Evolutionary conservation across 2,329 filamentous ascomycete genomes (phyloP), one percentile per base, ranked within the genome.

Genomic region (Cladosporium oxysporum): DNA sequence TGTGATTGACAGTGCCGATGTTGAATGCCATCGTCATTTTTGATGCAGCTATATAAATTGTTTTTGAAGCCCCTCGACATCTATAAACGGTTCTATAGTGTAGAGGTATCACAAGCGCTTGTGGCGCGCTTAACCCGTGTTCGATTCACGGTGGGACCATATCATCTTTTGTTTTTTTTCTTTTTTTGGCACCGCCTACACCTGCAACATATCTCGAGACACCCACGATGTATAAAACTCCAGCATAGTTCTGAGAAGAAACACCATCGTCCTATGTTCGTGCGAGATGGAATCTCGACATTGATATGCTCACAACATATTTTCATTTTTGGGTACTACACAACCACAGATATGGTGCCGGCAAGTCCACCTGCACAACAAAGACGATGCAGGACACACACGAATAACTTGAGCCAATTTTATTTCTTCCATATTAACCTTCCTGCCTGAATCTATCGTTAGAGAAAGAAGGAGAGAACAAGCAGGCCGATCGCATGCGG

Each of bases 121-220:
- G 52, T 55, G 52, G 52, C 52, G 52, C 52, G 52, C 52, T 55
- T 55, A 55, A 58, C 55, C 55, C 55, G 55, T 58, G 55, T 58
- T 58, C 55, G 55, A 58, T 58, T 58, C 55, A 58, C 55, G 55
- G 55, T 58, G 55, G 49, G 49, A 52, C 49, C 49, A 52, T 5
- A 47, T 5, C 10, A 5, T 21, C 41, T 47, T 47, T 47, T 47
- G n/a, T 18, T 14, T 5, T 41, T 47, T 44, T 47, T 47, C 7
- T 18, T 14, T 1, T 44, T 47, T n/a, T 47, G 21, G n/a, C n/a
- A 21, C n/a, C 41, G 6, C n/a, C 5, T 16, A 44, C 18, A 18
- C 18, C 41, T n/a, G 18, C 7, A 11, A 33, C 31, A 10, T 33
- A 11, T 10, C 31, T 11, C 23, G 23, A 26, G 11, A 11, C 7